Conservation (phyloP, 1,139 yeast genomes). For the Kurtzmaniella quercitrusa region DNA sequence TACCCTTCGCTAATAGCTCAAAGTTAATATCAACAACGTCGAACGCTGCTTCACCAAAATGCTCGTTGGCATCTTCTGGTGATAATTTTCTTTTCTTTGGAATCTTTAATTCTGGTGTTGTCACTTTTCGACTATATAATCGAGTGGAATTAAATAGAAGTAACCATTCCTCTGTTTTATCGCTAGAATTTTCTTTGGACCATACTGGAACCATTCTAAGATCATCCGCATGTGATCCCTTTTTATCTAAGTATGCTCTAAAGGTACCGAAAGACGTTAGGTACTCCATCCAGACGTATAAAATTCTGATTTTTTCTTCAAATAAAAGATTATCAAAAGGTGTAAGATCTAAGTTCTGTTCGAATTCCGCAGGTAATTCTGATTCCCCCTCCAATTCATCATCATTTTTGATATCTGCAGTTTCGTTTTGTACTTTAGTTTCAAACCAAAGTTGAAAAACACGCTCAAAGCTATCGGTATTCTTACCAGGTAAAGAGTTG, state of each 20-base stretch:
- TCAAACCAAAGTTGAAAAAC: slow-evolving; percentile 1
- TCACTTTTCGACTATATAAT: slow-evolving; percentile 36
- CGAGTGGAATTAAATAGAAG: slow-evolving; percentile 43
- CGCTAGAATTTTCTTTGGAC: slow-evolving; percentile 14
- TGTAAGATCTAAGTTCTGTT: too few relatives aligned
- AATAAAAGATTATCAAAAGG: slow-evolving; percentile 37
- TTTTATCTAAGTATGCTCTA: slow-evolving; percentile 41
- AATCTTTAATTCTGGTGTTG: slow-evolving; percentile 29
- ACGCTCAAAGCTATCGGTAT: slow-evolving; percentile 1
- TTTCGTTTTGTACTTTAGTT: slow-evolving; percentile 13
- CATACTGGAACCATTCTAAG: slow-evolving; percentile 24
- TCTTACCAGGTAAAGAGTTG: slow-evolving; percentile 19
- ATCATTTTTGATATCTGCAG: slow-evolving; percentile 10
- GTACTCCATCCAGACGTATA: slow-evolving; percentile 39
- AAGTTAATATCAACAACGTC: slow-evolving; percentile 28
- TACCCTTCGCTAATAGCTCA: slow-evolving; percentile 29
- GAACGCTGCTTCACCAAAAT: slow-evolving; percentile 24
- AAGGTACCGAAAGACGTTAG: slow-evolving; percentile 35
- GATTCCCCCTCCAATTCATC: slow-evolving; percentile 7
- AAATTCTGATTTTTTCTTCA: slow-evolving; percentile 43
- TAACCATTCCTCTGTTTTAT: slow-evolving; percentile 30
- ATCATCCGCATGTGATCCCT: slow-evolving; percentile 26
- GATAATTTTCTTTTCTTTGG: slow-evolving; percentile 39
- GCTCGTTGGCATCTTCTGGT: slow-evolving; percentile 31
- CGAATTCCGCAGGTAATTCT: slow-evolving; percentile 8